Evolutionary conservation across 345 rosid species (phyloP).

Genomic region (Sapria himalayana): DNA sequence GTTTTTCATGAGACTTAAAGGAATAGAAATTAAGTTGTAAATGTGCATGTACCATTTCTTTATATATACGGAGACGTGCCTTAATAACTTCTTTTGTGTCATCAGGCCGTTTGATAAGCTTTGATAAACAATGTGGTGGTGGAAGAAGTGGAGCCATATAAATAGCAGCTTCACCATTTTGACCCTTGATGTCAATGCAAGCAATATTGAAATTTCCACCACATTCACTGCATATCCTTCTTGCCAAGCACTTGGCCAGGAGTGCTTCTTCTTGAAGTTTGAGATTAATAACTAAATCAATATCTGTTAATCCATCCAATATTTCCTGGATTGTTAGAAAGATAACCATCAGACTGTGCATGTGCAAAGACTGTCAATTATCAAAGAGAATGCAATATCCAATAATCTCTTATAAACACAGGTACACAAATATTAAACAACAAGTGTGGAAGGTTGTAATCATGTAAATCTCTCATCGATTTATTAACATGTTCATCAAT

Average conservation of each 20-base stretch:
- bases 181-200: constrained; percentile 60
- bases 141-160: constrained; percentile 94
- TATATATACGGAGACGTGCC: constrained; percentile 62
- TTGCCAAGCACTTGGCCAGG: constrained; percentile 84
- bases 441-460: too few relatives aligned
- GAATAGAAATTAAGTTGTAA: too few relatives aligned
- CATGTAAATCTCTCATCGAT: too few relatives aligned
- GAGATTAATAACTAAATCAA: constrained; percentile 66
- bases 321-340: constrained; percentile 67
- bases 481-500: too few relatives aligned
- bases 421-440: too few relatives aligned
- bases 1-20: too few relatives aligned
- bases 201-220: constrained; percentile 84
- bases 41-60: constrained; percentile 31
- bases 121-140: constrained; percentile 60
- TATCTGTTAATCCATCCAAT: constrained; percentile 63
- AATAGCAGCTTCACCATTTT: constrained; percentile 57
- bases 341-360: too few relatives aligned
- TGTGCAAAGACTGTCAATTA: too few relatives aligned
- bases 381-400: background rate
- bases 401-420: too few relatives aligned
- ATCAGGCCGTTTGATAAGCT: constrained; percentile 76
- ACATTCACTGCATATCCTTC: constrained; percentile 83
- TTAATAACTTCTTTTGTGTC: constrained; percentile 83
- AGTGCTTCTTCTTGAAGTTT: constrained; percentile 78